These are phyloP conservation scores for Porogramme epimiltina DNA, from an alignment of 1,284 basidiomycete genomes.

Conservation along the genomic window DNA sequence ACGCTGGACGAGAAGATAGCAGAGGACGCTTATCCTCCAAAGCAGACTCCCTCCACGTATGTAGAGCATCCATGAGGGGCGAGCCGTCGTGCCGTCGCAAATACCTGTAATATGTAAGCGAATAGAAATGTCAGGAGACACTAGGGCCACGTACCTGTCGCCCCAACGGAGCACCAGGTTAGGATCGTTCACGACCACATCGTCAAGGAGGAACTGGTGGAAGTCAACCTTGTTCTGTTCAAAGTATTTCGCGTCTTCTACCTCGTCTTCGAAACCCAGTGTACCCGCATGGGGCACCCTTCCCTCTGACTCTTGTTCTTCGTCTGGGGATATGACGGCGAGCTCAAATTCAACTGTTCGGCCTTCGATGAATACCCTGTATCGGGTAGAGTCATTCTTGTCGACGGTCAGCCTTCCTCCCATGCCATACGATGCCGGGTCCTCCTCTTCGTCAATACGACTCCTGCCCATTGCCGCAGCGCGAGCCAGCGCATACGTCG, in stretches of 20 bases:
- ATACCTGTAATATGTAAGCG: slow-evolving; percentile 45
- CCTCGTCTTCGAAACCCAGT: slow-evolving; percentile 45
- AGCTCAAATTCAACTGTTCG: slow-evolving; percentile 61
- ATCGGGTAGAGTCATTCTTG: slow-evolving; percentile 51
- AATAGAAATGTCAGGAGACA: slow-evolving; percentile 6
- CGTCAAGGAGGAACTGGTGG: slow-evolving; percentile 55
- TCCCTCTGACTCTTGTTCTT: slow-evolving; percentile 19
- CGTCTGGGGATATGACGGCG: slow-evolving; percentile 43
- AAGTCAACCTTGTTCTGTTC: slow-evolving; percentile 57
- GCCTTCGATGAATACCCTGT: slow-evolving; percentile 59
- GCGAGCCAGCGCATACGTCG: slow-evolving; percentile 5
- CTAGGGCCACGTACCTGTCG: slow-evolving; percentile 60
- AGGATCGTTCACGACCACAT: slow-evolving; percentile 52
- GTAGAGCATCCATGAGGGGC: slow-evolving; percentile 65
- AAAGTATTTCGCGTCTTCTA: slow-evolving; percentile 56
- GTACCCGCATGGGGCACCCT: slow-evolving; percentile 27
- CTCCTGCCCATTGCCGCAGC: not conserved
- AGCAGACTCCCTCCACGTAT: slow-evolving; percentile 58
- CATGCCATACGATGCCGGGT: slow-evolving; percentile 40
- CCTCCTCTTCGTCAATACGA: slow-evolving; percentile 9
- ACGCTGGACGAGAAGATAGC: slow-evolving; percentile 34
- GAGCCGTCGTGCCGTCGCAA: slow-evolving; percentile 64
- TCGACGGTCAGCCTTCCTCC: slow-evolving; percentile 55
- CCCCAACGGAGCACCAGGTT: slow-evolving; percentile 69
- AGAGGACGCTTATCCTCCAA: slow-evolving; percentile 36